phyloP scores from a whole-genome alignment of 2,329 filamentous ascomycete species.

The Alternaria rosae region DNA sequence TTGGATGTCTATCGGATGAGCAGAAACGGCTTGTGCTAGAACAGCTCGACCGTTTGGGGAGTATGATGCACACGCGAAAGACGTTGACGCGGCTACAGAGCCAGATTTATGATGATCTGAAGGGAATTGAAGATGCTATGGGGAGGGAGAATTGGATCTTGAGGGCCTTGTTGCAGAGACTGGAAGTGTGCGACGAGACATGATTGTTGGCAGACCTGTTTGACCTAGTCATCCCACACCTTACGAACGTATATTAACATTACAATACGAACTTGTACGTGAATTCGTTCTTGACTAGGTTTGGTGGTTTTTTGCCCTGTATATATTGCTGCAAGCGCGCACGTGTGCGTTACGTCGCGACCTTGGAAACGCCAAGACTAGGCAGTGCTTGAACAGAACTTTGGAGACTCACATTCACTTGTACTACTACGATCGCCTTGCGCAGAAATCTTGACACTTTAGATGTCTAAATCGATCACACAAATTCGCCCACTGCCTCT shows the following conservation, averaged over 20 bases:
- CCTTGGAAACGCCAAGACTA: neutral
- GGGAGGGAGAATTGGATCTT: neutral
- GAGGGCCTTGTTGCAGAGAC: neutral
- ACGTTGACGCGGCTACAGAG: neutral
- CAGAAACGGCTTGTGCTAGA: neutral
- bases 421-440: neutral
- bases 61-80: neutral
- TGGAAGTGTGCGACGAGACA: neutral
- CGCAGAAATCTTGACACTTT: neutral
- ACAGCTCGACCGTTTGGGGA: neutral
- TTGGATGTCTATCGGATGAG: neutral
- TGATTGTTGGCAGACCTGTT: neutral
- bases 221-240: neutral
- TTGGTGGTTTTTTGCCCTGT: no score
- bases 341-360: neutral
- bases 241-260: neutral
- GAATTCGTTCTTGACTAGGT: no score
- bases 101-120: neutral
- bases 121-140: neutral
- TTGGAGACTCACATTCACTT: neutral
- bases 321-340: neutral
- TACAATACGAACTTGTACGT: no score
- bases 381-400: neutral
- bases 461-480: neutral
- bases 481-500: neutral